Conservation (phyloP, 495 filamentous ascomycete species). For the Bacidia rubella region DNA sequence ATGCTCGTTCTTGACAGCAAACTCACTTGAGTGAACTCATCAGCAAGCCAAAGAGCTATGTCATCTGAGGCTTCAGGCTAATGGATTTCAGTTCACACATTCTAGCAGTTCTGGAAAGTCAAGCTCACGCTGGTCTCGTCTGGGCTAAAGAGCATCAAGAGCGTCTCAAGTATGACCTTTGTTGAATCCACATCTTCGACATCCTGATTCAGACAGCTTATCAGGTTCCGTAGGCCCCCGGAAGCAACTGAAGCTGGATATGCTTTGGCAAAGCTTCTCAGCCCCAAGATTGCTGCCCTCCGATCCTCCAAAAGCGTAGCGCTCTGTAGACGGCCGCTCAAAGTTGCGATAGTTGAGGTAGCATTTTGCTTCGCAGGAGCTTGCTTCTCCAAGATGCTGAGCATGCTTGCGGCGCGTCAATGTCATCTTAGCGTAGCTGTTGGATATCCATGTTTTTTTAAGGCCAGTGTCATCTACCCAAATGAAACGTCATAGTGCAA, state of each 20-base stretch:
- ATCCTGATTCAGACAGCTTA: constrained; percentile 72
- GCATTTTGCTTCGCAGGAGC: constrained; percentile 93
- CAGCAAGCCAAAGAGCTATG: constrained; percentile 90
- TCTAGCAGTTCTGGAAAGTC: not conserved
- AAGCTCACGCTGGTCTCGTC: constrained; percentile 52
- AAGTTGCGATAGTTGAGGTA: constrained; percentile 77
- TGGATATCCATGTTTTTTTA: not conserved
- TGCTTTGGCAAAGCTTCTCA: constrained; percentile 89
- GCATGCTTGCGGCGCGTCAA: constrained; percentile 39
- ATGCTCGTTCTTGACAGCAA: not conserved
- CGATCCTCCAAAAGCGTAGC: constrained; percentile 89
- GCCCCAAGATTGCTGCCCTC: constrained; percentile 78
- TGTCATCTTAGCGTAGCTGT: constrained; percentile 1
- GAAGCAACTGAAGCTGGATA: constrained; percentile 96
- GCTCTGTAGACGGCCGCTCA: constrained; percentile 73
- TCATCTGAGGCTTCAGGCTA: constrained; percentile 93
- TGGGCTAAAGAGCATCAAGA: constrained; percentile 80
- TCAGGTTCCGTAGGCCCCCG: constrained; percentile 72
- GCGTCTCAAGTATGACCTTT: constrained; percentile 85
- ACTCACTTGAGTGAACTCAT: constrained; percentile 88
- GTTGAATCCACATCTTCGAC: constrained; percentile 92
- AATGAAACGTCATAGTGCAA: no score
- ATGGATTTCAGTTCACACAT: constrained; percentile 20
- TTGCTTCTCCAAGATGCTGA: constrained; percentile 71
- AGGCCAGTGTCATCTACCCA: no score